A percentile compares a stretch with the other conserved stretches of the same genome.
phyloP scores from a whole-genome alignment of 2,329 filamentous ascomycete genomes.

The Xylaria sp. region DNA sequence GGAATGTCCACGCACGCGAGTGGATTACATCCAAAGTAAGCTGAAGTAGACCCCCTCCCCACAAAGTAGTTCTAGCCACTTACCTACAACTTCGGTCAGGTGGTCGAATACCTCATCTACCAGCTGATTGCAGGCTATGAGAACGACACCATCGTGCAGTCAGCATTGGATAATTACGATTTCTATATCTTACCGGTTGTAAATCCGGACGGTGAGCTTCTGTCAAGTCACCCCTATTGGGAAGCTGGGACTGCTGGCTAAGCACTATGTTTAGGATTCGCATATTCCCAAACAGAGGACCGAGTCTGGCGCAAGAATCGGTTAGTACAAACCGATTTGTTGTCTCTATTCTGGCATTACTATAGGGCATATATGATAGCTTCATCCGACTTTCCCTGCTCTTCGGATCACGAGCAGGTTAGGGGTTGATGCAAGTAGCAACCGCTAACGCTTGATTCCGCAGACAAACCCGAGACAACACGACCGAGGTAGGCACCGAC shows the following conservation, averaged over 20 bases:
- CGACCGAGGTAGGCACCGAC: slow-evolving; percentile 52
- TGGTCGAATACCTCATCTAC: slow-evolving; percentile 52
- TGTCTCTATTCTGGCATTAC: too few relatives aligned
- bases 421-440: too few relatives aligned
- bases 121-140: slow-evolving; percentile 49
- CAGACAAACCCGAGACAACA: slow-evolving; percentile 39
- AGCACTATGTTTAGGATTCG: slow-evolving; percentile 43
- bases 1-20: slow-evolving; percentile 57
- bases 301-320: slow-evolving; percentile 59
- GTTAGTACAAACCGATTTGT: too few relatives aligned
- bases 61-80: background rate
- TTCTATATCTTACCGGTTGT: slow-evolving; percentile 60
- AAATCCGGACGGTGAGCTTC: slow-evolving; percentile 51
- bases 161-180: slow-evolving; percentile 58
- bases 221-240: slow-evolving; percentile 1
- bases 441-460: background rate
- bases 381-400: too few relatives aligned
- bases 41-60: slow-evolving; percentile 45
- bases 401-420: too few relatives aligned
- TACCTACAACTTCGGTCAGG: slow-evolving; percentile 18
- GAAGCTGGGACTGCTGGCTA: background rate
- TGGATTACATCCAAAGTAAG: slow-evolving; percentile 60
- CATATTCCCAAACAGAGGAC: slow-evolving; percentile 53
- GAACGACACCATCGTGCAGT: slow-evolving; percentile 41
- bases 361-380: too few relatives aligned